These are phyloP conservation scores for Pseudogymnoascus sp. DNA, from an alignment of 2,329 filamentous ascomycete genomes.

Conservation along the genomic window DNA sequence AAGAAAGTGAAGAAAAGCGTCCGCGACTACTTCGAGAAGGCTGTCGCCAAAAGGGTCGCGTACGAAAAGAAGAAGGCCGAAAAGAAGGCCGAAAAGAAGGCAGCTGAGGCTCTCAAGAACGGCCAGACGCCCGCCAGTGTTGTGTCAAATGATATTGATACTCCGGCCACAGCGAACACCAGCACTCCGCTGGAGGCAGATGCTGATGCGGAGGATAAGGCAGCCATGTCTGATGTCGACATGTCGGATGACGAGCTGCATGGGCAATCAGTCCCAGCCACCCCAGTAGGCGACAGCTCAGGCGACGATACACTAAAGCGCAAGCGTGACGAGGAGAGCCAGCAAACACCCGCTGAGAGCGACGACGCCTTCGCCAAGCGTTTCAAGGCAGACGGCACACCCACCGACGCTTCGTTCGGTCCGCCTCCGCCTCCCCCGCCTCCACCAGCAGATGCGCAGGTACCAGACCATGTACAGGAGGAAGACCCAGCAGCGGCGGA, in stretches of 20 bases:
- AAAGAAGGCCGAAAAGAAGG: constrained; percentile 45
- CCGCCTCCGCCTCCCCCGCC: constrained; percentile 22
- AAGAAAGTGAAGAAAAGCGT: constrained; percentile 78
- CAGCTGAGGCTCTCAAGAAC: constrained; percentile 23
- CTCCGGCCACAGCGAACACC: constrained; percentile 27
- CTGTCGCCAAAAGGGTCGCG: constrained; percentile 64
- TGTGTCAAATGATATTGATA: constrained; percentile 15
- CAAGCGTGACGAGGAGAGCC: constrained; percentile 49
- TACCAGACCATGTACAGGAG: background rate
- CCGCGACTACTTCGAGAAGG: constrained; percentile 79
- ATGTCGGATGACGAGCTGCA: constrained; percentile 37
- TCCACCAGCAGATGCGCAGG: constrained; percentile 15
- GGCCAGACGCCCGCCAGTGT: constrained; percentile 23
- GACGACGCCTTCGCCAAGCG: constrained; percentile 22
- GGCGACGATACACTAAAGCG: constrained; percentile 44
- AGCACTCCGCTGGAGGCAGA: constrained; percentile 29
- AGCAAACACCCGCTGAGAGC: constrained; percentile 17
- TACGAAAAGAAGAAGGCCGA: constrained; percentile 58
- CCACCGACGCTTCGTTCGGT: background rate
- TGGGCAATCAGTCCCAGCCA: constrained; percentile 36
- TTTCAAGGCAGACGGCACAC: constrained; percentile 21
- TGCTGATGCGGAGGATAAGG: constrained; percentile 23
- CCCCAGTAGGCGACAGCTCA: constrained; percentile 31
- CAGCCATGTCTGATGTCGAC: constrained; percentile 17
- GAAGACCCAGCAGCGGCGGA: constrained; percentile 19